Base-by-base conservation (phyloP, 1,284 basidiomycete species). In the Ustilago nuda region DNA sequence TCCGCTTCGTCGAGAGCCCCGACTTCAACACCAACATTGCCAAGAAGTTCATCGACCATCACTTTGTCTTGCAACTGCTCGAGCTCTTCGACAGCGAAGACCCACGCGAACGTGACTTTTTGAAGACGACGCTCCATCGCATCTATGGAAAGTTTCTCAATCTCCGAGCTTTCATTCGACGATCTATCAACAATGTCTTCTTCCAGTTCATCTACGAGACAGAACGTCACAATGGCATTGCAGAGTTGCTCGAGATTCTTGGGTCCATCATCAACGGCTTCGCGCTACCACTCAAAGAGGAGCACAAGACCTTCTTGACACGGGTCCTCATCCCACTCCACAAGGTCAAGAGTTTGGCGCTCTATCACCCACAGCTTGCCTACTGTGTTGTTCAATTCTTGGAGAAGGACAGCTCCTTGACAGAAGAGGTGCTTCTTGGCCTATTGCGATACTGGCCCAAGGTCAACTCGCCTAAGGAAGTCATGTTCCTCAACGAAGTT, bases 221-320 rank as follows among this genome's bases (percentile, higher is more conserved):
- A 0, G 97, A 99, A 86, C 91, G 97, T 55, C 96, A 99, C 89
- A 99, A 99, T 86, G 97, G 97, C 53, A 98, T 99, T 78, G 97
- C 97, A 48, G 97, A 99, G 87, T 90, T 99, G 51, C 89, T 99
- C 71, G 97, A 99, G 87, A 99, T 99, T 72, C 90, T 99, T 46
- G 97, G 97, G 2, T 98, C 96, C 32, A 99, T 99, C 88, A 99
- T 99, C 90, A 99, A 99, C 85, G 97, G 97, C 35, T 99, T 99
- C 83, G 97, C 96, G 2, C 88, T 99, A 5, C 97, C 97, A 30
- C 90, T 99, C 84, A 99, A 99, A 88, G 95, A 98, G 72, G 97
- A 99, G 87, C 97, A 99, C 91, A 99, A 99, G 89, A 95, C 90
- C 3, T 99, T 99, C 90, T 89, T 99, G 77, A 94, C 94, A 36